Evolutionary conservation across 2,329 filamentous ascomycete genomes (phyloP).

Genomic region (Aspergillus brunneoviolaceus): DNA sequence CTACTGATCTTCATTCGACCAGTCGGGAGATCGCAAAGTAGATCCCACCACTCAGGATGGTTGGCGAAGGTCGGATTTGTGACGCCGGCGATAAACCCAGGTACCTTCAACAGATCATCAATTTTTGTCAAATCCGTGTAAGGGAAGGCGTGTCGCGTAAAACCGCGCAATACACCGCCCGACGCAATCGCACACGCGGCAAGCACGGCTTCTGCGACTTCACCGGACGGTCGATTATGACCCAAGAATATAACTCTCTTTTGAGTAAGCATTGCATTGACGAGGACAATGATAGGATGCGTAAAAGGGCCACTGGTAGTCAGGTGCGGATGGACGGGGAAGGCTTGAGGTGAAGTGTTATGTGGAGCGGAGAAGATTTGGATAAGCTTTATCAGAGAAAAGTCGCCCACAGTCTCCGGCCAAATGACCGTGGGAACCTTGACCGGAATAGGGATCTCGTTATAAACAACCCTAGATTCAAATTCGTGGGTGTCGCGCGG

Average conservation of each 20-base stretch:
- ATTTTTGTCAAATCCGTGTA: slow-evolving; percentile 98
- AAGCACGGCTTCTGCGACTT: slow-evolving; percentile 95
- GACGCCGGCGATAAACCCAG: slow-evolving; percentile 95
- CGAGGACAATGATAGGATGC: slow-evolving; percentile 90
- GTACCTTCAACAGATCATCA: slow-evolving; percentile 91
- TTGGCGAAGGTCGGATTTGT: slow-evolving; percentile 95
- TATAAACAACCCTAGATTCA: slow-evolving; percentile 92
- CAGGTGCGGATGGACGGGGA: slow-evolving; percentile 82
- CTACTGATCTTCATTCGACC: slow-evolving; percentile 93
- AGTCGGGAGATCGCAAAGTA: slow-evolving; percentile 87
- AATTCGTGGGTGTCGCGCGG: slow-evolving; percentile 97
- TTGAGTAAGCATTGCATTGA: slow-evolving; percentile 92
- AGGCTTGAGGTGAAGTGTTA: slow-evolving; percentile 77
- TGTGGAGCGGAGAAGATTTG: slow-evolving; percentile 88
- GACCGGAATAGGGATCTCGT: slow-evolving; percentile 93
- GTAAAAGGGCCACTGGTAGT: slow-evolving; percentile 88
- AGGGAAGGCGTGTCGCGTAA: slow-evolving; percentile 93
- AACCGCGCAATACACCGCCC: slow-evolving; percentile 86
- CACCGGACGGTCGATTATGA: slow-evolving; percentile 89
- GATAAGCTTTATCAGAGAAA: slow-evolving; percentile 94
- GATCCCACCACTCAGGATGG: slow-evolving; percentile 97
- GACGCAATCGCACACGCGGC: slow-evolving; percentile 94
- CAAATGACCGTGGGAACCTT: slow-evolving; percentile 92
- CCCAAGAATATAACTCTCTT: slow-evolving; percentile 96
- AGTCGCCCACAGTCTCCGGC: slow-evolving; percentile 95